Conservation (phyloP, 2,329 filamentous ascomycete genomes). For the Diplodia seriata region DNA sequence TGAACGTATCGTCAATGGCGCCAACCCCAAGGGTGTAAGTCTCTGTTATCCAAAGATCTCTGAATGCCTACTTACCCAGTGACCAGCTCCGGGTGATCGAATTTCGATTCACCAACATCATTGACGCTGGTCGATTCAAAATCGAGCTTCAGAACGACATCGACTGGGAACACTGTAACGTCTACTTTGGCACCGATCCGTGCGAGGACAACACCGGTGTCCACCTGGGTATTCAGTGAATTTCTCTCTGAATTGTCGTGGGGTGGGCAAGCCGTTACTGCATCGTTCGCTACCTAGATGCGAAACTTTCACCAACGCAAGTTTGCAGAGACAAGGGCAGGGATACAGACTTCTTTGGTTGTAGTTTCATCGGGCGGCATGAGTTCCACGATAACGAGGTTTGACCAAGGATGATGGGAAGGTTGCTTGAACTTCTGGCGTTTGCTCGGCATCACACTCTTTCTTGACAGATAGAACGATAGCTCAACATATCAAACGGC, state of each 20-base stretch:
- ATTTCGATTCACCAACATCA: slow-evolving; percentile 58
- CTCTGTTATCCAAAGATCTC: neutral
- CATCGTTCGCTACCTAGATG: neutral
- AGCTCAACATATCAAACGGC: slow-evolving; percentile 2
- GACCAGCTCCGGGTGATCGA: slow-evolving; percentile 52
- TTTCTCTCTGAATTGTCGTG: neutral
- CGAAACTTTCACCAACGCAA: neutral
- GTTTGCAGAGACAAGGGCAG: neutral
- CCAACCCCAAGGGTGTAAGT: slow-evolving; percentile 52
- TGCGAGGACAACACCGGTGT: slow-evolving; percentile 40
- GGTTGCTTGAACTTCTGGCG: slow-evolving; percentile 12
- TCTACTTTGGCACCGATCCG: slow-evolving; percentile 54
- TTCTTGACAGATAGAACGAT: slow-evolving; percentile 7
- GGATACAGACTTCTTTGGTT: neutral
- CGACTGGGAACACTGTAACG: slow-evolving; percentile 56
- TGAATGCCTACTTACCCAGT: slow-evolving; percentile 28
- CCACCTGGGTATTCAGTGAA: slow-evolving; percentile 15
- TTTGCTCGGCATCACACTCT: neutral
- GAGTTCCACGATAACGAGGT: neutral
- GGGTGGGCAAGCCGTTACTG: neutral
- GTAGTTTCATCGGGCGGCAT: neutral
- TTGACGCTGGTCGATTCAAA: slow-evolving; percentile 56
- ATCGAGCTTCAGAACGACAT: slow-evolving; percentile 48
- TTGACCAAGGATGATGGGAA: neutral
- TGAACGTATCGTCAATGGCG: slow-evolving; percentile 54